Evolutionary conservation across 1,284 basidiomycete species (phyloP).

Genomic region (Gymnopus androsaceus): DNA sequence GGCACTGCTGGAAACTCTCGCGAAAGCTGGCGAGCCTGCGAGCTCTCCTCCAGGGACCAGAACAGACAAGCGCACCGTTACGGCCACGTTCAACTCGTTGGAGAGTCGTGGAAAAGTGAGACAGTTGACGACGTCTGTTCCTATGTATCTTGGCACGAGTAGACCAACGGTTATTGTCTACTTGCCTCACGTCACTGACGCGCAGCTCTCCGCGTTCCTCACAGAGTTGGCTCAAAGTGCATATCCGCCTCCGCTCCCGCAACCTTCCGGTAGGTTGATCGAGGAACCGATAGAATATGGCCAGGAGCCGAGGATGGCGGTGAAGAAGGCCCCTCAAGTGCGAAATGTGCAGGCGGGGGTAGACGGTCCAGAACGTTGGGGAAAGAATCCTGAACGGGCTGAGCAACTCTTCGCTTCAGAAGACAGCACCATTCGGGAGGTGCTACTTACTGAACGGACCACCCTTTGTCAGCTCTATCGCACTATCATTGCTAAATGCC

Average conservation of each 20-base stretch:
- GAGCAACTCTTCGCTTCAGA: slow-evolving; percentile 53
- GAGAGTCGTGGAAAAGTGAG: slow-evolving; percentile 66
- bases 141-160: slow-evolving; percentile 51
- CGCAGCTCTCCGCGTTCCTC: slow-evolving; percentile 55
- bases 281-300: slow-evolving; percentile 59
- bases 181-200: slow-evolving; percentile 54
- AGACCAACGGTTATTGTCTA: slow-evolving; percentile 63
- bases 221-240: slow-evolving; percentile 44
- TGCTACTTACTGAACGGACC: slow-evolving; percentile 64
- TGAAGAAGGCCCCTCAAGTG: slow-evolving; percentile 38
- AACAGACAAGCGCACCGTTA: slow-evolving; percentile 73
- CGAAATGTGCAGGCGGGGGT: slow-evolving; percentile 43
- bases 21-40: slow-evolving; percentile 59
- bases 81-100: slow-evolving; percentile 57
- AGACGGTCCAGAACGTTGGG: slow-evolving; percentile 42
- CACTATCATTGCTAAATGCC: slow-evolving; percentile 62
- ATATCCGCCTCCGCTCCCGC: slow-evolving; percentile 31
- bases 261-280: slow-evolving; percentile 42
- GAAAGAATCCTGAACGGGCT: slow-evolving; percentile 43
- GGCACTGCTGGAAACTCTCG: slow-evolving; percentile 54
- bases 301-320: slow-evolving; percentile 31
- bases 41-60: slow-evolving; percentile 67
- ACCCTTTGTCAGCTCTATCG: slow-evolving; percentile 71
- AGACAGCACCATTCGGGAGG: slow-evolving; percentile 54
- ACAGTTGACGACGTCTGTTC: slow-evolving; percentile 60